Conservation (phyloP, 768 basidiomycete genomes). For the Lentinula detonsa region DNA sequence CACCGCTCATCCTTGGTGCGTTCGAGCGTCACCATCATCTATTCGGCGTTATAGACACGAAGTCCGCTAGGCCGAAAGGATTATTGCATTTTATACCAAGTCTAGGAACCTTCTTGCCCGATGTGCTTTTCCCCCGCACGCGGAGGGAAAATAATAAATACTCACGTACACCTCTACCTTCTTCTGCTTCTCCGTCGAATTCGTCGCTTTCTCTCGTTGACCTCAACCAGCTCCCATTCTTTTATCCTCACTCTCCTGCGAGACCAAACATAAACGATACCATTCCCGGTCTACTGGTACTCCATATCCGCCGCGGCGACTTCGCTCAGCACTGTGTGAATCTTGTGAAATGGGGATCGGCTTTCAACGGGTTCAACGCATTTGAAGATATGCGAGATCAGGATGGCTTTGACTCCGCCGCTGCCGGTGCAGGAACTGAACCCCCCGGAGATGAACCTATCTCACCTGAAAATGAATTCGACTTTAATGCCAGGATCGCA, state of each 20-base stretch:
- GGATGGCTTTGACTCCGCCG: constrained; percentile 19
- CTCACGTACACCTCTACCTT: background rate
- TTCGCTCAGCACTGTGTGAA: constrained; percentile 40
- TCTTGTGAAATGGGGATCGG: constrained; percentile 31
- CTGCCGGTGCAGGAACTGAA: constrained; percentile 5
- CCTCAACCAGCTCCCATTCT: background rate
- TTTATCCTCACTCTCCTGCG: constrained; percentile 18
- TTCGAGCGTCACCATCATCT: constrained; percentile 40
- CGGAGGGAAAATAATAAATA: background rate
- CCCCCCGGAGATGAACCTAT: background rate
- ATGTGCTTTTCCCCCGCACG: background rate
- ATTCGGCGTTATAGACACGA: constrained; percentile 18
- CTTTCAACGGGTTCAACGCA: constrained; percentile 47
- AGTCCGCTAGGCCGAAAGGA: background rate
- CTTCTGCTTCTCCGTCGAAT: constrained; percentile 2
- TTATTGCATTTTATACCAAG: background rate
- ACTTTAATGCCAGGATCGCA: constrained; percentile 3
- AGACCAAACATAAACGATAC: background rate
- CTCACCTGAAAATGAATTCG: background rate
- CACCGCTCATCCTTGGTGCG: constrained; percentile 47
- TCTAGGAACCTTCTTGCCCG: background rate
- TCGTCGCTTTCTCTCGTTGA: constrained; percentile 12
- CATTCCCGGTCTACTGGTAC: constrained; percentile 41
- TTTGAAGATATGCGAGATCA: constrained; percentile 46
- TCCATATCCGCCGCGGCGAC: constrained; percentile 56